Evolutionary conservation across 2,329 filamentous ascomycete species (phyloP), one percentile per base, ranked within the genome.

Genomic region (Myriosclerotinia duriaeana): DNA sequence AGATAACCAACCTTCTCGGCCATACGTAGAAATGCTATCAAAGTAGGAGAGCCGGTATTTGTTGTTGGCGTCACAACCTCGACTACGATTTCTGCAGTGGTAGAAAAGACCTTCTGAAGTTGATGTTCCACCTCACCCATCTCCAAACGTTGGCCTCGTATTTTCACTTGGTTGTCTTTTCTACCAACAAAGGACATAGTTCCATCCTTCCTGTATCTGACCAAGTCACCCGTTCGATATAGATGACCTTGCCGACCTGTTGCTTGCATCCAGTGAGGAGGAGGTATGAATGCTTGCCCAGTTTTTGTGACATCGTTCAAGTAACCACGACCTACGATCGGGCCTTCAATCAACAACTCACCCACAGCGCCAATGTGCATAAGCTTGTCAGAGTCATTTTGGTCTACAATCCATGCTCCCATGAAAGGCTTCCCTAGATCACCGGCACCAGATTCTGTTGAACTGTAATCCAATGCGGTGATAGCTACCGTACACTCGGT

Each of bases 101-200:
- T 44, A 14, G 40, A 52, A 52, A 52, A 26, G 48, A 52, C 20
- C 74, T n/a, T n/a, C 8, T n/a, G 48, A 52, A 52, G n/a, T 52
- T n/a, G 20, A 52, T 44, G 12, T 58, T 79, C 83, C 62, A 81
- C 81, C 73, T 81, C 82, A 9, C 78, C 81, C 61, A 87, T 78
- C 76, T 87, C 89, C 63, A 89, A 82, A 66, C 87, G 79, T 70
- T 85, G 87, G 34, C 89, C 90, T 14, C 83, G 80, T 30, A 90
- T 78, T 76, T 91, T 90, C 66, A 89, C 83, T 74, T 87, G 87
- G 22, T 83, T 83, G 71, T 90, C 87, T 69, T 86, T 87, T 60
- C 88, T 82, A 12, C 87, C 86, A 42, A 87, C 78, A 68, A 85
- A 87, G 17, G 81, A 74, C 54, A 88, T 80, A 3, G 79, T 79